Conservation (phyloP, 2,329 filamentous ascomycete species). For the Zarea fungicola region DNA sequence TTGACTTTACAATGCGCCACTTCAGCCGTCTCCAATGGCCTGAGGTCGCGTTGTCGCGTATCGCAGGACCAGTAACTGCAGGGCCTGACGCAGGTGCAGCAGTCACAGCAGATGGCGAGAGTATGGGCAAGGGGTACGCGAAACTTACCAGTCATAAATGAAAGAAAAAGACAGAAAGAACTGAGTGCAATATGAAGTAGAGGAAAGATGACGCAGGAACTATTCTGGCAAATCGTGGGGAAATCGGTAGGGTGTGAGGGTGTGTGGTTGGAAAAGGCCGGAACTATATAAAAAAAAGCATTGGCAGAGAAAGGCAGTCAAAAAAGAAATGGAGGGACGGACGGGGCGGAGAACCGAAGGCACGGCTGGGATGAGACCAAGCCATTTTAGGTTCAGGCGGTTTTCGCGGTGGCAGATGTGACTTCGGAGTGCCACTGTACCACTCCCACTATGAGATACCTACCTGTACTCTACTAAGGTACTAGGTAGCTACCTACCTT, state of each 20-base stretch:
- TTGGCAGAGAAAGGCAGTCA: constrained; percentile 26
- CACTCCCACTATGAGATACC: too few relatives aligned
- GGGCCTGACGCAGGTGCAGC: constrained; percentile 23
- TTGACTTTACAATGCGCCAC: neutral
- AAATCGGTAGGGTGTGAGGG: constrained; percentile 21
- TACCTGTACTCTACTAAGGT: neutral
- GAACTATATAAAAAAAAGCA: constrained; percentile 31
- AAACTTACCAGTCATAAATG: constrained; percentile 49
- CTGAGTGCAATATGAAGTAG: constrained; percentile 23
- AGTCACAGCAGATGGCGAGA: constrained; percentile 17
- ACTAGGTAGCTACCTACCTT: too few relatives aligned
- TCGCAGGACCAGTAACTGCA: constrained; percentile 1
- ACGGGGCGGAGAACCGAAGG: constrained; percentile 25
- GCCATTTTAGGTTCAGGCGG: constrained; percentile 17
- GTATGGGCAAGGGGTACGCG: constrained; percentile 20
- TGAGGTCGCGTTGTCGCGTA: neutral
- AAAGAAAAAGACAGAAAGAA: constrained; percentile 36
- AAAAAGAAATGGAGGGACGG: constrained; percentile 30
- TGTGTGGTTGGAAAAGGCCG: constrained; percentile 30
- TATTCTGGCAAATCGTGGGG: constrained; percentile 3
- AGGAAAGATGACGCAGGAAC: constrained; percentile 2
- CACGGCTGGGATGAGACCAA: constrained; percentile 22
- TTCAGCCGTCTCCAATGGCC: neutral
- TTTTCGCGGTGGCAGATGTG: constrained; percentile 1
- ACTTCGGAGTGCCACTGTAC: constrained; percentile 4